These are phyloP conservation scores for Gynostemma pentaphyllum DNA, from an alignment of 306 rosid genomes.

Conservation along the genomic window DNA sequence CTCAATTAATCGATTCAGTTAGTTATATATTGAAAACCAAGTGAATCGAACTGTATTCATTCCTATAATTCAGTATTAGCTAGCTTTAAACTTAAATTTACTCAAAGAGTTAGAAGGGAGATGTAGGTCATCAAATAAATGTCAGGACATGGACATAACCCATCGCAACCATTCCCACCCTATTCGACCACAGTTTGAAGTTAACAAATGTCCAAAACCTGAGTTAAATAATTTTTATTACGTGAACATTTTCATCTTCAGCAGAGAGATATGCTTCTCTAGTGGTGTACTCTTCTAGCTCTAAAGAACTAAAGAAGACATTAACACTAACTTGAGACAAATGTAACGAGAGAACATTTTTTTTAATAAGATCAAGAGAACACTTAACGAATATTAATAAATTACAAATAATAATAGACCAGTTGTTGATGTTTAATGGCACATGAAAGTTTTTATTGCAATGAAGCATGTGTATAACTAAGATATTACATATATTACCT, in stretches of 20 bases:
- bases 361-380: no score
- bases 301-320: neutral
- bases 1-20: neutral
- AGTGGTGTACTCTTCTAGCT: neutral
- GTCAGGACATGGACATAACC: neutral
- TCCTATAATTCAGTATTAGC: neutral
- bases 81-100: neutral
- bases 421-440: neutral
- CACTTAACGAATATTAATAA: neutral
- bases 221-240: neutral
- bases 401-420: neutral
- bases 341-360: neutral
- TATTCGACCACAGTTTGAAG: neutral
- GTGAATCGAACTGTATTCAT: neutral
- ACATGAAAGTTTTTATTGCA: neutral
- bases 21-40: neutral
- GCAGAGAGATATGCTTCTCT: neutral
- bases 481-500: constrained; percentile 44
- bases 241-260: neutral
- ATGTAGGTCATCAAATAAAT: neutral
- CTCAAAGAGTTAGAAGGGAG: neutral
- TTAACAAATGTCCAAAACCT: neutral
- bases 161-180: neutral
- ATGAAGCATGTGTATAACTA: neutral
- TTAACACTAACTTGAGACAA: neutral